Base-by-base conservation (phyloP, 306 rosid genomes). In the Cucurbita maxima region DNA sequence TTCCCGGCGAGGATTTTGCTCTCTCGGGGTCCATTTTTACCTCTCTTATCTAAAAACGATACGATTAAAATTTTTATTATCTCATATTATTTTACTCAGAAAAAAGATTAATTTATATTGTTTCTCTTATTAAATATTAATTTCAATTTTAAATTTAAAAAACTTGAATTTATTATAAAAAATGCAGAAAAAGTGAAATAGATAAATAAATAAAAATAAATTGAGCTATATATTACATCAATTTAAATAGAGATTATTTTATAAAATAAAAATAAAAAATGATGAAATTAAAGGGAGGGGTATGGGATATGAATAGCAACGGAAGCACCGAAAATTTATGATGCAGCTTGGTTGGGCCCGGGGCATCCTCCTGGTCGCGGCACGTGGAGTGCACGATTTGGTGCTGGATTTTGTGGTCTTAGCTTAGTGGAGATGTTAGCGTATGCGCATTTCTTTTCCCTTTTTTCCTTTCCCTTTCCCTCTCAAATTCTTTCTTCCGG, bases 301-400 rank as follows among this genome's bases (percentile, higher is more conserved):
- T 20, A 67, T 1, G 7, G 1, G 19, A 19, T 6, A 44, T 12
- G 55, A 67, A 40, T 67, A 67, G 6, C 20, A 12, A 25, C 40
- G 55, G 55, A 38, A 67, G 56, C 72, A 67, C 0, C 13, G 72
- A 45, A 45, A 34, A 44, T 6, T 5, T 6, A 14, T 14, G 13
- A 30, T 69, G 20, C 4, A 34, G 30, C 25, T 22, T 30, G 74
- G 70, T 40, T 63, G 37, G 14, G 73, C 20, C 16, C 53, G 54
- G 56, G 55, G 56, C 20, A 25, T 47, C 56, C 73, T 22, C 43
- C 59, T 66, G 72, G 72, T 10, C n/a, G 59, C 52, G 75, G 75
- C 75, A 25, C 75, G 75, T 73, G 76, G 76, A 55, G 53, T 54
- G 40, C 76, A 73, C 76, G 53, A 73, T 38, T 40, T 73, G 76